Evolutionary conservation across 176 grass and related monocot genomes (phyloP), one percentile per base, ranked within the genome.

Genomic region (Bonia amplexicaulis): DNA sequence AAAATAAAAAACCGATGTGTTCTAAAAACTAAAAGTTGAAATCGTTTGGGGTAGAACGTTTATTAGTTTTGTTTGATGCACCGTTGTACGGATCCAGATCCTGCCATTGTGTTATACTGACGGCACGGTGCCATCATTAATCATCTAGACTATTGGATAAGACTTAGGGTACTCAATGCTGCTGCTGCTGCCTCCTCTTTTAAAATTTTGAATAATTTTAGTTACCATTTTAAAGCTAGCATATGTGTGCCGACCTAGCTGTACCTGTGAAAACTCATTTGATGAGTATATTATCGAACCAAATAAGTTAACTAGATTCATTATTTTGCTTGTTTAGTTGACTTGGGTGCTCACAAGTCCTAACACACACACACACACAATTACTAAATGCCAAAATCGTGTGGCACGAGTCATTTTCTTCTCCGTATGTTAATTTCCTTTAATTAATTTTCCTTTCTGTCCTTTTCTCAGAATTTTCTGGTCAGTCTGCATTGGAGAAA

Each of bases 391-490:
- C 67, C 89, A 84, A 87, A 53, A 90, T 83, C 84, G 80, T 87
- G 85, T 90, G 89, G 84, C 84, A 83, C 10, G 80, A 40, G 80
- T 90, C 84, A 8, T 73, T 69, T 44, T 87, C 89, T 33, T 79
- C 67, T 51, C 27, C 42, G 1, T 68, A 10, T 83, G 9, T 52
- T 19, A 16, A 49, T 49, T 15, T n/a, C 52, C 14, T 44, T 17
- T 15, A 27, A 25, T 12, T 19, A n/a, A 13, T 12, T 33, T 49
- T 51, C 42, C 54, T 67, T 29, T 44, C 3, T 2, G 65, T 42
- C n/a, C 39, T 63, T 69, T 52, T 35, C 62, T 6, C 2, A 25
- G 27, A 44, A 23, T 55, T 80, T 81, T n/a, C 15, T 15, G 5
- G 7, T 1, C 17, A 75, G 17, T 44, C 4, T 14, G 16, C 23